Percentiles rank a stretch among this genome's conserved stretches.
These are phyloP conservation scores for Musa schizocarpa DNA, from an alignment of 176 grass and related monocot species.

Conservation along the genomic window DNA sequence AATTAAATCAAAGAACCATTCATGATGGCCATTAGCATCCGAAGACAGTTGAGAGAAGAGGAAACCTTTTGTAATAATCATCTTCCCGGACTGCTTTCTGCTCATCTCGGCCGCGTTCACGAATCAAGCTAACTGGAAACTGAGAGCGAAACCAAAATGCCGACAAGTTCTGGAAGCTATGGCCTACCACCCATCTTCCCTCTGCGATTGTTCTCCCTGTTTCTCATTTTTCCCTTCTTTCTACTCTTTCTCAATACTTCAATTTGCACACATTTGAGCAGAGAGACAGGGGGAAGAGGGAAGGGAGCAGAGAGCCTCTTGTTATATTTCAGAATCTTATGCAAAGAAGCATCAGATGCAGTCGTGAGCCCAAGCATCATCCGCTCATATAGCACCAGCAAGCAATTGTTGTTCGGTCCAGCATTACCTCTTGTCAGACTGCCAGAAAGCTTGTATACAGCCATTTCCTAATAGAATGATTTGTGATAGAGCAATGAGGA, in stretches of 20 bases:
- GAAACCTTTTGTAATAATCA: background rate
- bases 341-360: background rate
- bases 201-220: background rate
- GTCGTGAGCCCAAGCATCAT: background rate
- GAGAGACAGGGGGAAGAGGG: background rate
- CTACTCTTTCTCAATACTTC: too few relatives aligned
- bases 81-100: background rate
- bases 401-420: background rate
- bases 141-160: background rate
- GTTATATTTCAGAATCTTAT: background rate
- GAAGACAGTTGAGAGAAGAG: conserved; percentile 11
- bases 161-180: background rate
- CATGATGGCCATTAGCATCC: conserved; percentile 8
- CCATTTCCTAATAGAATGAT: conserved; percentile 1
- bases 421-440: conserved; percentile 1
- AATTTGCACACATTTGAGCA: background rate
- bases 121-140: background rate
- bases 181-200: background rate
- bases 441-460: background rate
- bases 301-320: background rate
- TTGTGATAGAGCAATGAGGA: background rate
- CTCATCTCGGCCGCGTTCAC: background rate
- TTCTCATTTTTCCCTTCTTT: background rate
- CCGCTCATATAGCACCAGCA: too few relatives aligned
- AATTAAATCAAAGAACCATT: conserved; percentile 2